Percentiles rank a stretch among this genome's conserved stretches.
phyloP scores from a whole-genome alignment of 768 basidiomycete genomes.

The Kwoniella dejecticola region DNA sequence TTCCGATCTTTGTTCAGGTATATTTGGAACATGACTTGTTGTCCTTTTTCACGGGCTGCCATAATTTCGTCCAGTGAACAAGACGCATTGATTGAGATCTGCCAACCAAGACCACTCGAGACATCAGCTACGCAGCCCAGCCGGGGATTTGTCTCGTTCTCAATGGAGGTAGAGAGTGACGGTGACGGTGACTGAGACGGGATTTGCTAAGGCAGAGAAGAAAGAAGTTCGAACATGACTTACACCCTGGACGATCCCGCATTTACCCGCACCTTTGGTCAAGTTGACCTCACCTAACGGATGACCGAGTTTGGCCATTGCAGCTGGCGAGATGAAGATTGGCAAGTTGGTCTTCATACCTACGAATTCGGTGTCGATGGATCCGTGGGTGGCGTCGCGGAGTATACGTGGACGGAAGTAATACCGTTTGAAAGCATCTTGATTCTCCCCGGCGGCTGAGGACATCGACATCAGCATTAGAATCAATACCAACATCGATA shows the following conservation, averaged over 20 bases:
- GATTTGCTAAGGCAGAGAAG: too few species aligned
- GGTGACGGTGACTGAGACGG: too few species aligned
- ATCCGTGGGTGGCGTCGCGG: constrained; percentile 28
- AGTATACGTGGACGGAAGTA: constrained; percentile 53
- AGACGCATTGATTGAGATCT: constrained; percentile 56
- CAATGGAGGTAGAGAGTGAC: too few species aligned
- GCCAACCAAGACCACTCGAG: too few species aligned
- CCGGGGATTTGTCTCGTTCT: too few species aligned
- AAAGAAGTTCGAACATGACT: constrained; percentile 26
- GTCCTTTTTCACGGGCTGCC: constrained; percentile 44
- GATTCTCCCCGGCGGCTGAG: constrained; percentile 49
- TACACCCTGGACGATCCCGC: constrained; percentile 72
- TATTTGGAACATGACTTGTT: constrained; percentile 59
- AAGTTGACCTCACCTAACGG: constrained; percentile 83
- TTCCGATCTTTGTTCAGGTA: constrained; percentile 76
- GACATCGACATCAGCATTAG: background rate
- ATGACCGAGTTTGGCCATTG: constrained; percentile 67
- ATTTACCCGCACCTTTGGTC: constrained; percentile 67
- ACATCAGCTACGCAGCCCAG: too few species aligned
- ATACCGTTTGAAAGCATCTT: constrained; percentile 52
- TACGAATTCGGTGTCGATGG: constrained; percentile 41
- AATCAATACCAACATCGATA: too few species aligned
- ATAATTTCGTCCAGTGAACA: constrained; percentile 57
- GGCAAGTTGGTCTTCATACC: constrained; percentile 45
- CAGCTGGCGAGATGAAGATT: constrained; percentile 52